Conservation (phyloP, 306 rosid species). For the Vachellia pachyceras region DNA sequence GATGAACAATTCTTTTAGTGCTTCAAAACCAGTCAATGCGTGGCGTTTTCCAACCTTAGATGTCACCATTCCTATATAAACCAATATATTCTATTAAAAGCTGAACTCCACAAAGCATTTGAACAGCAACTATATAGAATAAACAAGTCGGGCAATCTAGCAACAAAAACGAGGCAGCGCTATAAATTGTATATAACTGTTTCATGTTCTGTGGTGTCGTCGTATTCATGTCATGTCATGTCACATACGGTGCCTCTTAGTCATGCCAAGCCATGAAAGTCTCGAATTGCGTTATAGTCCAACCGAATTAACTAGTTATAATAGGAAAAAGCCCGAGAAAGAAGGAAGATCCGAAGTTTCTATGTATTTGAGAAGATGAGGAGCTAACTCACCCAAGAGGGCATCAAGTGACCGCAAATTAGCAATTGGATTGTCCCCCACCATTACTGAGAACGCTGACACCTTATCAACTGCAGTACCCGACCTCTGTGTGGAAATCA, state of each 20-base stretch:
- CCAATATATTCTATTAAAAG: slow-evolving; percentile 25
- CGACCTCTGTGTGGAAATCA: slow-evolving; percentile 84
- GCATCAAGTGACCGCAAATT: slow-evolving; percentile 88
- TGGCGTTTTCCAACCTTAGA: slow-evolving; percentile 98
- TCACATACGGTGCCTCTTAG: too few species aligned
- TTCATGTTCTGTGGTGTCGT: too few species aligned
- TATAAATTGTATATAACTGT: too few species aligned
- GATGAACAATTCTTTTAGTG: slow-evolving; percentile 80
- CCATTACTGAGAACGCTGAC: slow-evolving; percentile 83
- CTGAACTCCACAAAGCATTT: slow-evolving; percentile 2
- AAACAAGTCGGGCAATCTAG: slow-evolving; percentile 24
- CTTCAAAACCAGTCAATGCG: slow-evolving; percentile 91
- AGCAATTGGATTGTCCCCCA: slow-evolving; percentile 88
- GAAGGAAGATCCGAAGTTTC: neutral
- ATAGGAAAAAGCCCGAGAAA: slow-evolving; percentile 1
- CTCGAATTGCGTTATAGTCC: neutral
- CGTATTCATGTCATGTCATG: too few species aligned
- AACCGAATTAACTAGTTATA: neutral
- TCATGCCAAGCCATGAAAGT: too few species aligned
- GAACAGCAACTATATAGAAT: neutral
- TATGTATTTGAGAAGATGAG: neutral
- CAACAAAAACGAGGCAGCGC: neutral
- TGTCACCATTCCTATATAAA: slow-evolving; percentile 86
- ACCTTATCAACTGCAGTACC: slow-evolving; percentile 96
- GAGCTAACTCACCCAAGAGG: slow-evolving; percentile 64